Evolutionary conservation across 1,284 basidiomycete genomes (phyloP).

Genomic region (Heterobasidion occidentale): DNA sequence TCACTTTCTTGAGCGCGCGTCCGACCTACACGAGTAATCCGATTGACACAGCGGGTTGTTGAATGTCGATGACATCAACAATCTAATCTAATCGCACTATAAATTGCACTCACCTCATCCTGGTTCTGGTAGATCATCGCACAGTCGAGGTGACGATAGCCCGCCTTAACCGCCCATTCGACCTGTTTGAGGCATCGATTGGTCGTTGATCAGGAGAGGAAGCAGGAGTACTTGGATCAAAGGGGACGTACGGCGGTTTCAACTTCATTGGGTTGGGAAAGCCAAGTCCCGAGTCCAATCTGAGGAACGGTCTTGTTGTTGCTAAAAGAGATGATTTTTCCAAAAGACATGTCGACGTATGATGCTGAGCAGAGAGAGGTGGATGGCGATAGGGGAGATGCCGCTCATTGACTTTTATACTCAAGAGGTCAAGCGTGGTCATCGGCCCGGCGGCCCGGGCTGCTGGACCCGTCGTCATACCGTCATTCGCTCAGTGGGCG

Average conservation of each 20-base stretch:
- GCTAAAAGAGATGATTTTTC: conserved; percentile 45
- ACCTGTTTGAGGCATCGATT: conserved; percentile 36
- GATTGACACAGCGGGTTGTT: no score
- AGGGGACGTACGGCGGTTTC: conserved; percentile 53
- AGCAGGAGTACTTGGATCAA: conserved; percentile 1
- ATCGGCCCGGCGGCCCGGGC: no score
- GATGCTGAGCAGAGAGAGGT: background rate
- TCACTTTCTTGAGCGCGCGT: conserved; percentile 68
- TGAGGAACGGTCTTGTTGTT: conserved; percentile 51
- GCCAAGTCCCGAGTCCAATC: conserved; percentile 82
- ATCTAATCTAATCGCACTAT: background rate
- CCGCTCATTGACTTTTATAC: no score
- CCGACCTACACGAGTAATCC: conserved; percentile 35
- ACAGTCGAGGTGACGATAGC: conserved; percentile 78
- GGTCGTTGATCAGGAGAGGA: background rate
- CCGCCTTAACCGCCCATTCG: conserved; percentile 61
- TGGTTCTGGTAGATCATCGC: conserved; percentile 72
- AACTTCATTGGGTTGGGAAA: conserved; percentile 70
- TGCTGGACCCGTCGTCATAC: background rate
- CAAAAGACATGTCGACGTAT: conserved; percentile 46
- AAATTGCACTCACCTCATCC: conserved; percentile 41
- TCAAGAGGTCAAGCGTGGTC: no score
- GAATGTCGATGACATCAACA: background rate
- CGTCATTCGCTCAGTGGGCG: background rate
- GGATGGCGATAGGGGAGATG: background rate